Percentiles rank a stretch among this genome's conserved stretches.
Conservation (phyloP, 257 asterid genomes). For the Solanum pennellii region DNA sequence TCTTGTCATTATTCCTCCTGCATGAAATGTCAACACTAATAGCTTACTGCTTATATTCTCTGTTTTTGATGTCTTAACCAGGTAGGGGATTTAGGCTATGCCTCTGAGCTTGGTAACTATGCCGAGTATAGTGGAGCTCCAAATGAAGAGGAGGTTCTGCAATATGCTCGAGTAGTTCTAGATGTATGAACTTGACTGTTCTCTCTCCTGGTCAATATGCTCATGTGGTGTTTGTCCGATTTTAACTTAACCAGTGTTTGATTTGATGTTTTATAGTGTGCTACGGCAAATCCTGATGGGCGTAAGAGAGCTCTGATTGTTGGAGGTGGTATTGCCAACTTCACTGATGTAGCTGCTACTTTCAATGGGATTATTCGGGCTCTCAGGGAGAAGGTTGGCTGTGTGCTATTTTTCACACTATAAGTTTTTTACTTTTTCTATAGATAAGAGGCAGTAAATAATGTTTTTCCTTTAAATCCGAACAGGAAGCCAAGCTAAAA, state of each 20-base stretch:
- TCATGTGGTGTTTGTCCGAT: not conserved
- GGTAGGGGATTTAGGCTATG: slow-evolving; percentile 93
- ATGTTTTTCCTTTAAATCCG: not conserved
- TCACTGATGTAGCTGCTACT: slow-evolving; percentile 89
- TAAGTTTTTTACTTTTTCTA: not conserved
- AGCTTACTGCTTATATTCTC: not conserved
- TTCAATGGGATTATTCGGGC: slow-evolving; percentile 85
- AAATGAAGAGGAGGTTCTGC: slow-evolving; percentile 87
- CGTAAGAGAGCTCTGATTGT: slow-evolving; percentile 81
- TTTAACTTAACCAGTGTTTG: not conserved
- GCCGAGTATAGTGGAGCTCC: slow-evolving; percentile 99
- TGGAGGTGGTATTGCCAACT: slow-evolving; percentile 93
- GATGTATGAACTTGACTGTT: slow-evolving; percentile 47
- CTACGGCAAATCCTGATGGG: slow-evolving; percentile 89
- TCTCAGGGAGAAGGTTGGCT: slow-evolving; percentile 71
- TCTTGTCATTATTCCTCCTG: not conserved
- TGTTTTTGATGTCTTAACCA: slow-evolving; percentile 1
- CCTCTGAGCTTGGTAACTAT: slow-evolving; percentile 90
- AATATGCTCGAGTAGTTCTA: slow-evolving; percentile 83
- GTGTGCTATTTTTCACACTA: not conserved
- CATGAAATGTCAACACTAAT: not conserved
- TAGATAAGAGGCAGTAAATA: not conserved
- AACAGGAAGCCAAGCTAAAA: slow-evolving; percentile 63
- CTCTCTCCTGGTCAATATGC: not conserved
- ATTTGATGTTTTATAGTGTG: slow-evolving; percentile 42